These are phyloP conservation scores for Picochlorum sp. DNA, from an alignment of 139 green algal genomes.

Conservation along the genomic window DNA sequence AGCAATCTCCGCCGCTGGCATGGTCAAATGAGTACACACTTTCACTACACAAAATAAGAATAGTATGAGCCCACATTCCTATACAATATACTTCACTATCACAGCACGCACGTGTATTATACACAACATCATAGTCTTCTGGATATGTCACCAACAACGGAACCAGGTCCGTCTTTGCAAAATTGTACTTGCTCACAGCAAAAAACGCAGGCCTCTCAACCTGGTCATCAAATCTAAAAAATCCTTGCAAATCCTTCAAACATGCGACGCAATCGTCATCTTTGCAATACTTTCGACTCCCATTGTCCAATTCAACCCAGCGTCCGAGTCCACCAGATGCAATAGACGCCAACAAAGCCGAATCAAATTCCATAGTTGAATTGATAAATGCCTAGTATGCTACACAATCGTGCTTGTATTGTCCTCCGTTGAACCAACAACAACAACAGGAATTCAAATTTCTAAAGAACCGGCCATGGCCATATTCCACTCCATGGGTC, in stretches of 20 bases:
- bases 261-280: conserved; percentile 76
- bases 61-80: too few relatives aligned
- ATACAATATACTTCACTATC: not conserved
- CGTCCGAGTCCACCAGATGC: conserved; percentile 52
- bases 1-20: conserved; percentile 52
- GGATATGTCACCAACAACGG: conserved; percentile 73
- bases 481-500: too few relatives aligned
- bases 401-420: not conserved
- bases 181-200: conserved; percentile 57
- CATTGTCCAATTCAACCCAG: conserved; percentile 26
- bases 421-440: not conserved
- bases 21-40: conserved; percentile 82
- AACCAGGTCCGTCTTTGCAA: conserved; percentile 61
- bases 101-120: conserved; percentile 38
- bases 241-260: conserved; percentile 81
- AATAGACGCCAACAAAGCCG: conserved; percentile 71
- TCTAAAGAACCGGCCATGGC: too few relatives aligned
- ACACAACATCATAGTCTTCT: conserved; percentile 62
- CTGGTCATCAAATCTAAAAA: conserved; percentile 76
- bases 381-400: not conserved
- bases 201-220: conserved; percentile 65
- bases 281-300: conserved; percentile 44
- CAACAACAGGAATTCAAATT: not conserved
- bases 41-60: too few relatives aligned
- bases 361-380: conserved; percentile 39